Evolutionary conservation across 2,329 filamentous ascomycete species (phyloP).

Genomic region (Paramyrothecium roridum): DNA sequence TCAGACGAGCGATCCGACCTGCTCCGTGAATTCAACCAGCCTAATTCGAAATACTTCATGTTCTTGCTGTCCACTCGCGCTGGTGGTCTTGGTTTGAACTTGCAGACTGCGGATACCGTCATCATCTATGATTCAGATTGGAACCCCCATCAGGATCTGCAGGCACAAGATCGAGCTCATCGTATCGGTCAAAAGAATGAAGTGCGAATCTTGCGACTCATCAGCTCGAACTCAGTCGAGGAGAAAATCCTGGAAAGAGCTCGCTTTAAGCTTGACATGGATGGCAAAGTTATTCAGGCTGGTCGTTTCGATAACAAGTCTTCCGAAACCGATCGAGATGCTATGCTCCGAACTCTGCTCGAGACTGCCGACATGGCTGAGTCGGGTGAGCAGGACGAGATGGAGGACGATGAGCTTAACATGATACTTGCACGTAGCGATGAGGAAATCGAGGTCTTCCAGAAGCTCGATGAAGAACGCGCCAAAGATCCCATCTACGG

Average conservation of each 20-base stretch:
- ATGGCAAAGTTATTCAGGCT: constrained; percentile 98
- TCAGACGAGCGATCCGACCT: constrained; percentile 94
- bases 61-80: constrained; percentile 98
- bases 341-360: constrained; percentile 88
- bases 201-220: constrained; percentile 91
- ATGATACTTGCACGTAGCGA: constrained; percentile 89
- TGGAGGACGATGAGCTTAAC: constrained; percentile 98
- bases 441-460: constrained; percentile 73
- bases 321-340: constrained; percentile 95
- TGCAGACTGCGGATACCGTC: constrained; percentile 97
- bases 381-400: constrained; percentile 80
- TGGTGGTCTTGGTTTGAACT: constrained; percentile 92
- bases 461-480: constrained; percentile 77
- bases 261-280: constrained; percentile 98
- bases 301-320: constrained; percentile 99
- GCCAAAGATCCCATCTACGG: constrained; percentile 68
- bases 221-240: constrained; percentile 95
- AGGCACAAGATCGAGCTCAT: constrained; percentile 98
- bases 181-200: constrained; percentile 99
- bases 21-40: constrained; percentile 83
- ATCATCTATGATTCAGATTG: constrained; percentile 99
- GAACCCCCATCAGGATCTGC: constrained; percentile 99
- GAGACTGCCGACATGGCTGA: constrained; percentile 75
- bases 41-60: constrained; percentile 90
- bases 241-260: constrained; percentile 98